These are phyloP conservation scores for Tubosaeta sp. DNA, from an alignment of 768 basidiomycete species.

Conservation along the genomic window DNA sequence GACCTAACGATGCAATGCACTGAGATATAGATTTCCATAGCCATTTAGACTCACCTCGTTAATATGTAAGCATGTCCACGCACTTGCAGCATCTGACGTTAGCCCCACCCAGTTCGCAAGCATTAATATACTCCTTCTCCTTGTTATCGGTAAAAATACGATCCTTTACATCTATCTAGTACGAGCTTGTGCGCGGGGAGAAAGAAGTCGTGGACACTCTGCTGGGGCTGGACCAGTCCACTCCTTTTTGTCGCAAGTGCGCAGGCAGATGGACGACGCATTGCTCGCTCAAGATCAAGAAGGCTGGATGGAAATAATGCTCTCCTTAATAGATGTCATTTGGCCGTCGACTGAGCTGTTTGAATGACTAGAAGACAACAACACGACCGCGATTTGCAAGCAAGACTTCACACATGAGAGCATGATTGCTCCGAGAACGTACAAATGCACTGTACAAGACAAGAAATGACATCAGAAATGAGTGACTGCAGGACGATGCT, in stretches of 20 bases:
- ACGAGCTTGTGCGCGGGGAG: constrained; percentile 49
- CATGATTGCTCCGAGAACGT: neutral
- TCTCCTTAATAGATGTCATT: neutral
- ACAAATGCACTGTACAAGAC: neutral
- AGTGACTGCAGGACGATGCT: neutral
- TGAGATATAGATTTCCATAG: constrained; percentile 47
- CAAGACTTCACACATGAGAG: neutral
- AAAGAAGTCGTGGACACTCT: constrained; percentile 47
- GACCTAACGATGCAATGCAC: constrained; percentile 51
- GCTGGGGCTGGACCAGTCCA: constrained; percentile 50
- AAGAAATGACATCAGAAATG: neutral
- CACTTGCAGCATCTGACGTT: neutral
- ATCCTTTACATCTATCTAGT: constrained; percentile 51
- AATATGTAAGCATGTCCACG: constrained; percentile 20
- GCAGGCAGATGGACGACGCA: neutral
- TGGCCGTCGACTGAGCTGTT: neutral
- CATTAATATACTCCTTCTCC: constrained; percentile 37
- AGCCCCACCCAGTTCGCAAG: constrained; percentile 4
- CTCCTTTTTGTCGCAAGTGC: constrained; percentile 42
- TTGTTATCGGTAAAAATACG: constrained; percentile 37
- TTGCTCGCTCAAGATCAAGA: neutral
- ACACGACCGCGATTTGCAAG: neutral
- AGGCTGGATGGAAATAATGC: neutral
- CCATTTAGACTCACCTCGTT: constrained; percentile 40
- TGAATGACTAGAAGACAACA: neutral